Percentiles rank a stretch among this genome's conserved stretches.
Conservation (phyloP, 176 grass and related monocot genomes). For the Poa pratensis region DNA sequence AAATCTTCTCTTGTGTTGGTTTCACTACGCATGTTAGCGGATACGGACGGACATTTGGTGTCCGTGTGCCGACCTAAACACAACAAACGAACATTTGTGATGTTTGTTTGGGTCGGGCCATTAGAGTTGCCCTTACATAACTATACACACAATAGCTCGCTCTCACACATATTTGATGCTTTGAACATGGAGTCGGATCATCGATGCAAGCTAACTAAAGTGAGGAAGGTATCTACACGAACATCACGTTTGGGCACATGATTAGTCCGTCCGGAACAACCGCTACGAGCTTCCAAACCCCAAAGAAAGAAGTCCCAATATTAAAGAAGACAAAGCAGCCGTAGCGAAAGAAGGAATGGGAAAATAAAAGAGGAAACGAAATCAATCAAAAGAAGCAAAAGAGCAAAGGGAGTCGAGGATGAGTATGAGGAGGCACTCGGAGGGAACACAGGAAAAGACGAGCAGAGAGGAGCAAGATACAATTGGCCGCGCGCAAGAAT, state of each 20-base stretch:
- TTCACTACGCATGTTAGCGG: no score
- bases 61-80: no score
- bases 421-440: constrained; percentile 3
- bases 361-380: constrained; percentile 46
- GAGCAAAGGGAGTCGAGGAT: constrained; percentile 36
- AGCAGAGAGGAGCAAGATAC: constrained; percentile 8
- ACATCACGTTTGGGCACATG: constrained; percentile 53
- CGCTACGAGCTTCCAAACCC: constrained; percentile 23
- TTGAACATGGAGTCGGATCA: background rate
- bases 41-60: no score
- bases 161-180: no score
- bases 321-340: constrained; percentile 36
- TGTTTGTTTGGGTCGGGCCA: no score
- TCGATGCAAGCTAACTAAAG: background rate
- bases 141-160: no score
- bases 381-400: constrained; percentile 68
- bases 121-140: no score
- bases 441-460: constrained; percentile 64
- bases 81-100: no score
- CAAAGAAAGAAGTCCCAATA: constrained; percentile 8
- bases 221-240: background rate
- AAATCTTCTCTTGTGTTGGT: no score
- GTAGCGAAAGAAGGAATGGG: constrained; percentile 41
- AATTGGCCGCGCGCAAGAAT: constrained; percentile 38
- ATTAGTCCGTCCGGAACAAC: constrained; percentile 8